A percentile compares a stretch with the other conserved stretches of the same genome.
Evolutionary conservation across 495 filamentous ascomycete genomes (phyloP).

Genomic region (Podospora pseudoanserina): DNA sequence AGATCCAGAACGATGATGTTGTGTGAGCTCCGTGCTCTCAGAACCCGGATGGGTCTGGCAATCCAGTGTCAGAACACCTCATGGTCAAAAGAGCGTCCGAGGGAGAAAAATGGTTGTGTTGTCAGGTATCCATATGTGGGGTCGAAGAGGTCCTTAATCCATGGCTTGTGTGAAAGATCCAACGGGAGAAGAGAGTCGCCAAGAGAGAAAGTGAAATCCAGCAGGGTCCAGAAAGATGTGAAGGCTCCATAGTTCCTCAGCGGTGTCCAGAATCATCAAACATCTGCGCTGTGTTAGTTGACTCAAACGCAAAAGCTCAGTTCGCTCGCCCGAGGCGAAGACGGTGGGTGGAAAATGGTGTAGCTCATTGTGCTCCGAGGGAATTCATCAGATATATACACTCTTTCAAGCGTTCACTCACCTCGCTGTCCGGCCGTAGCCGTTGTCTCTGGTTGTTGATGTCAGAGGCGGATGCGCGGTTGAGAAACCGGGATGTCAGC

Average conservation of each 20-base stretch:
- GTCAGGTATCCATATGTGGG: neutral
- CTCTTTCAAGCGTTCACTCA: conserved; percentile 40
- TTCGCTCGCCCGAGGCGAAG: conserved; percentile 10
- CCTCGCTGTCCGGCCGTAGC: conserved; percentile 47
- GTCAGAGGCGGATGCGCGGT: conserved; percentile 13
- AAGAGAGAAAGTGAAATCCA: conserved; percentile 3
- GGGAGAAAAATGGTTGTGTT: neutral
- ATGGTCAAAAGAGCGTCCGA: neutral
- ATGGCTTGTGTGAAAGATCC: conserved; percentile 1
- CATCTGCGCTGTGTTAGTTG: conserved; percentile 29
- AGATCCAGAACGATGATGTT: neutral
- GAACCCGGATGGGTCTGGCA: neutral
- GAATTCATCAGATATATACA: conserved; percentile 46
- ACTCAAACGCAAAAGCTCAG: conserved; percentile 9
- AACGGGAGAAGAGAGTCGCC: neutral
- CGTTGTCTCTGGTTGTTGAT: conserved; percentile 33
- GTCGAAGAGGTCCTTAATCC: conserved; percentile 1
- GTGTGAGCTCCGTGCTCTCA: neutral
- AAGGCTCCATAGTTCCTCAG: neutral
- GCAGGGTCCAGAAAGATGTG: neutral
- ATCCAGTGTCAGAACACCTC: neutral
- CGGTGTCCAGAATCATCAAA: conserved; percentile 5
- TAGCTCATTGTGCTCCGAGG: conserved; percentile 30
- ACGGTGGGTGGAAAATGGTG: conserved; percentile 18
- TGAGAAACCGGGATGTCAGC: conserved; percentile 15